Evolutionary conservation across 305 asterid genomes (phyloP), one percentile per base, ranked within the genome.

Genomic region (Fraxinus ornus): DNA sequence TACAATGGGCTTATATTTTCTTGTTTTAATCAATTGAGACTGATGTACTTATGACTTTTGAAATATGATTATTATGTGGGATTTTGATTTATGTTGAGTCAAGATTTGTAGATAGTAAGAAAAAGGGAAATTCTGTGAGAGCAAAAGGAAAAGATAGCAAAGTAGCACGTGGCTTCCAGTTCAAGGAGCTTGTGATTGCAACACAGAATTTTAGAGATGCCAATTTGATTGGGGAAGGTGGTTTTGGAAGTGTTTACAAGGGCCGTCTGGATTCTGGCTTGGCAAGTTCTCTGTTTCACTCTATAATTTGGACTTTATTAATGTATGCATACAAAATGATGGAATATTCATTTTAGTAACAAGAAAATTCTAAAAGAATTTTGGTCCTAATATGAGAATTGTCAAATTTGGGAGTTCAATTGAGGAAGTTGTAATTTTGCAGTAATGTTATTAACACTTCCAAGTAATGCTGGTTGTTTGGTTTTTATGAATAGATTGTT

Each of bases 151-250:
- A 79, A 8, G 95, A 86, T 35, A 71, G 79, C 78, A 82, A 80
- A 79, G 91, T 81, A 2, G 98, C 98, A 0, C 90, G 91, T 24
- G 85, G 30, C 30, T 28, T 28, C 30, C 30, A 28, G 30, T 28
- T 28, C 30, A 28, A 28, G 30, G 30, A 28, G 30, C 30, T 28
- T 28, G 30, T 2, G 30, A 28, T 28, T 1, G 30, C 30, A 2
- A 28, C 30, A 28, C 30, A 28, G 30, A 28, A 28, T 28, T 28
- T 28, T 28, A 28, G 30, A 28, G 91, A 83, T 70, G 86, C 91
- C 19, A 95, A 95, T 90, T 88, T 94, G 92, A 89, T 95, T 7
- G 99, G 99, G 32, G 97, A 91, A 84, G 99, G 98, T 4, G 99
- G 99, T n/a, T 95, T 92, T 72, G 98, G 98, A 68, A 88, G 95